phyloP scores from a whole-genome alignment of 139 green algal genomes.

The Monoraphidium neglectum region DNA sequence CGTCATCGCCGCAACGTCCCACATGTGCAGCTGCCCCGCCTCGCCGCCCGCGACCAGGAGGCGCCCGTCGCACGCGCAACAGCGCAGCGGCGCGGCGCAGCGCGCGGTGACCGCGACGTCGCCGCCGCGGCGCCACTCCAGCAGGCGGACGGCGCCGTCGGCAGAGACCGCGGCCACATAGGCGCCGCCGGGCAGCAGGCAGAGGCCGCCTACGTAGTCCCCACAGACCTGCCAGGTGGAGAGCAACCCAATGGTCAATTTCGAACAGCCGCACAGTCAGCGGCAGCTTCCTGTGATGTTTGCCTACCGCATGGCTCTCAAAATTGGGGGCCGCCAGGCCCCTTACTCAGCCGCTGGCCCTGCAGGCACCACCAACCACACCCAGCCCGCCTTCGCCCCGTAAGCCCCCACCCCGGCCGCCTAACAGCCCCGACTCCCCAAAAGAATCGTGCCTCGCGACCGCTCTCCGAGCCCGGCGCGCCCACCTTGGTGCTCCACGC shows the following conservation, averaged over 20 bases:
- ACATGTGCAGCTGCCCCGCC: conserved; percentile 58
- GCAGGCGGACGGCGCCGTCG: conserved; percentile 52
- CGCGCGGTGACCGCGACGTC: conserved; percentile 9
- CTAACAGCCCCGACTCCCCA: not conserved
- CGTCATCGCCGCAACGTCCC: conserved; percentile 48
- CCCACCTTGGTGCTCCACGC: conserved; percentile 28
- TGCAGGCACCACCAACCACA: no score
- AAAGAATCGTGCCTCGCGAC: not conserved
- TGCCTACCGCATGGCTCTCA: no score
- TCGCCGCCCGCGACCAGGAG: conserved; percentile 59
- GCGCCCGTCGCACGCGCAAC: conserved; percentile 50
- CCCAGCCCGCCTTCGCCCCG: no score
- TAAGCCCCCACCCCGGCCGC: no score
- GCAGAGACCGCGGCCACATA: conserved; percentile 45
- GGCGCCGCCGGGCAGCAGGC: conserved; percentile 36
- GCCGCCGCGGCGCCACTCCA: conserved; percentile 47
- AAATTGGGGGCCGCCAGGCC: no score
- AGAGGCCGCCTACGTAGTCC: conserved; percentile 72
- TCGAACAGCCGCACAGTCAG: no score
- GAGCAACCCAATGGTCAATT: not conserved
- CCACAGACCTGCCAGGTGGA: conserved; percentile 28
- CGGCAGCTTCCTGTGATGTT: no score
- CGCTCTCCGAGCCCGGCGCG: not conserved
- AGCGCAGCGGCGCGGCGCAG: conserved; percentile 56
- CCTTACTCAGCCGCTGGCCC: no score